A percentile compares a stretch with the other conserved stretches of the same genome.
Conservation (phyloP, 2,329 filamentous ascomycete genomes). For the Fusarium humuli region DNA sequence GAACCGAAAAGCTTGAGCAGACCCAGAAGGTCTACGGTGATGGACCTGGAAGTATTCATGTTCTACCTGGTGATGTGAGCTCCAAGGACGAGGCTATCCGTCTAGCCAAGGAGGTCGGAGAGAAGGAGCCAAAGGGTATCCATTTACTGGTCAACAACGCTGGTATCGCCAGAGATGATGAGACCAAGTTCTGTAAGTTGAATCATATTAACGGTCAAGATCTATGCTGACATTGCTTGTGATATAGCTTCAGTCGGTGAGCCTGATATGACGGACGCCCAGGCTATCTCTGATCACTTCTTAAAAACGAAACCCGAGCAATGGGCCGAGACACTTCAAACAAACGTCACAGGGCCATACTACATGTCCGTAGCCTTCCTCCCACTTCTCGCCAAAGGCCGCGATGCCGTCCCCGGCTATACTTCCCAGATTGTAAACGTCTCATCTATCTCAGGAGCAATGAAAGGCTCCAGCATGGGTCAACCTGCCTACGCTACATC, state of each 20-base stretch:
- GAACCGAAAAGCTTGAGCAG: neutral
- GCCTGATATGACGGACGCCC: neutral
- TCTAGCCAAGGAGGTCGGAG: neutral
- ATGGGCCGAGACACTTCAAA: neutral
- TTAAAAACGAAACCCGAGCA: neutral
- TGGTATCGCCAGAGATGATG: conserved; percentile 1
- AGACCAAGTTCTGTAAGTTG: conserved; percentile 9
- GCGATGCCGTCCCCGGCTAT: neutral
- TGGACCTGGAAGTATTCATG: conserved; percentile 1
- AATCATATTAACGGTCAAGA: fast-evolving
- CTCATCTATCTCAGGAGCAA: neutral
- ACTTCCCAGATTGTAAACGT: neutral
- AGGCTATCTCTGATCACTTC: conserved; percentile 14
- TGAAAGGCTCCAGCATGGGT: conserved; percentile 12
- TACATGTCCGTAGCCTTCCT: conserved; percentile 16
- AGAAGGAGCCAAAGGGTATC: neutral
- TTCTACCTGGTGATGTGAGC: conserved; percentile 5
- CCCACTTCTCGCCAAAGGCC: neutral
- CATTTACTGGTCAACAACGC: conserved; percentile 10
- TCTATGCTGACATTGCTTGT: fast-evolving
- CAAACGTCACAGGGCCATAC: conserved; percentile 4
- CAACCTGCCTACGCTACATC: conserved; percentile 6
- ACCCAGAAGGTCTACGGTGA: neutral
- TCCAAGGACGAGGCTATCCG: conserved; percentile 2
- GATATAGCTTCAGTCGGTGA: neutral